Base-by-base conservation (phyloP, 352 stramenopile species). In the Phytophthora cajani region DNA sequence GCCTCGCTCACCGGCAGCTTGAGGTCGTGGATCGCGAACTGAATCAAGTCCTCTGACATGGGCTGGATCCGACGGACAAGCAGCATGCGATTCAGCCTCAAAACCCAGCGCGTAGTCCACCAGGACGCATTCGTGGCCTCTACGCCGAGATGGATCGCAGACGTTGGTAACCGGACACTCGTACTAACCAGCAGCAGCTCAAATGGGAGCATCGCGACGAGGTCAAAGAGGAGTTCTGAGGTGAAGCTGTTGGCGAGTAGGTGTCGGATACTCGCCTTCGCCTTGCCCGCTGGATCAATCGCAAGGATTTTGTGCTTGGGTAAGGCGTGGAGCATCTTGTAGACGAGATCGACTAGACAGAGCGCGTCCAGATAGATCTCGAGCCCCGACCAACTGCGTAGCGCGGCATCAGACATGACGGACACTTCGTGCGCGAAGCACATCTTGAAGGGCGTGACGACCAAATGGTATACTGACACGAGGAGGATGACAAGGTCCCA, bases 21-120 rank as follows among this genome's bases (percentile, higher is more conserved):
- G 9, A 86, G 33, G 8, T 90, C 79, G 62, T 91, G 87, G 16
- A 89, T 71, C 0, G 70, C 38, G 47, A 80, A 89, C 72, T 92
- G 84, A 21, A 89, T 76, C 6, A 89, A 47, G 38, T 79, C 71
- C 21, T 89, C 81, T 0, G 71, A 79, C 0, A 90, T 65, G 5
- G 75, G 42, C 5, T 75, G 47, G n/a, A 89, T 69, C 10, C 78
- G 82, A 23, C 56, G 55, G 3, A 73, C 23, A 12, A 84, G 58
- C 14, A 90, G 30, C 30, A 88, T 40, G 17, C 84, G 85, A 67
- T 90, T 90, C 5, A 83, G 62, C 5, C 82, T 79, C 6, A 90
- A 52, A 21, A 84, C 72, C 40, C 76, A 81, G 2, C 85, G 47
- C 3, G 62, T 62, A 27, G 68, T 51, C 82, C 84, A 90, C 33